Conservation (phyloP, 2,329 filamentous ascomycete genomes). For the Fusarium aywerte region DNA sequence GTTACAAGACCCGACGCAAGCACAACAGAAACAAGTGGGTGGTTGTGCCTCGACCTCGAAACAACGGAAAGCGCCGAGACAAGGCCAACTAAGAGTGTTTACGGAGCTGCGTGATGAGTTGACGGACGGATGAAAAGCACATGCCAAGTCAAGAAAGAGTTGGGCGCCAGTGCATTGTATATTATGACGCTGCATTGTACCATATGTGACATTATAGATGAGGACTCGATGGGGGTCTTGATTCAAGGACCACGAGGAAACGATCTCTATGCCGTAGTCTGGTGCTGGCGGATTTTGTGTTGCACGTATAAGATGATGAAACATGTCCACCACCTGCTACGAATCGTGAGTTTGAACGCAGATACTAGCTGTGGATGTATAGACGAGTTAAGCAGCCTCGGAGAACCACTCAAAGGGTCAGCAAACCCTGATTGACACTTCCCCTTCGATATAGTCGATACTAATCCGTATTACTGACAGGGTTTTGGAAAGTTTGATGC, state of each 20-base stretch:
- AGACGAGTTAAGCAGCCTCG: background rate
- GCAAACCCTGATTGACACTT: background rate
- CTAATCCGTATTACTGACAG: background rate
- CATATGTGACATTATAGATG: slow-evolving; percentile 50
- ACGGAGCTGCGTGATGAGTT: slow-evolving; percentile 35
- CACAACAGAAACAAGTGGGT: slow-evolving; percentile 93
- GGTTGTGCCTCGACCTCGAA: slow-evolving; percentile 82
- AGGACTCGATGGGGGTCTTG: slow-evolving; percentile 32
- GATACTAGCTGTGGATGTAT: background rate
- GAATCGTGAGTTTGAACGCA: background rate
- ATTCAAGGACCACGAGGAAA: slow-evolving; percentile 23
- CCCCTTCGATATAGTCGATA: background rate
- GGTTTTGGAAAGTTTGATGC: background rate
- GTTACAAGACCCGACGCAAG: slow-evolving; percentile 91
- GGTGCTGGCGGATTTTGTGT: background rate
- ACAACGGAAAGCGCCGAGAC: slow-evolving; percentile 87
- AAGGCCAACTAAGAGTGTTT: slow-evolving; percentile 60
- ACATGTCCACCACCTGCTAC: background rate
- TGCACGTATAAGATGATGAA: background rate
- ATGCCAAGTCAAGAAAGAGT: slow-evolving; percentile 19
- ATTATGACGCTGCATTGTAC: slow-evolving; percentile 49
- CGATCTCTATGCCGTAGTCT: background rate
- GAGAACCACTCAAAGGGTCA: background rate
- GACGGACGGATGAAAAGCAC: slow-evolving; percentile 22
- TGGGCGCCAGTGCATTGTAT: slow-evolving; percentile 45